Evolutionary conservation across 257 asterid species (phyloP), one percentile per base, ranked within the genome.

Genomic region (Apocynum venetum): DNA sequence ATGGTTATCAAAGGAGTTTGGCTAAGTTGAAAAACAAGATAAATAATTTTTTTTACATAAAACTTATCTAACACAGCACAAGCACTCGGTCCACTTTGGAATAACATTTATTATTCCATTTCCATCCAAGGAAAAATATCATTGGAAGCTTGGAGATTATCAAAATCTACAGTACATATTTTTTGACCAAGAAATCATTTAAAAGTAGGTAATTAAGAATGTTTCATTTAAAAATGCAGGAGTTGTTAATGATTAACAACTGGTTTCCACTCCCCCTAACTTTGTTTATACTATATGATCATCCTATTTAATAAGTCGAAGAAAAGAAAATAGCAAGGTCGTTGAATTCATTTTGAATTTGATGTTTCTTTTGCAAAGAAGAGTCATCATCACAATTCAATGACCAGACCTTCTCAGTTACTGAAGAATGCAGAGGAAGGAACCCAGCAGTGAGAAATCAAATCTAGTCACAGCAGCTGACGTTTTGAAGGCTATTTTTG

Each of bases 201-300:
- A 56, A 17, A 56, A 56, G 4, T 19, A 19, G n/a, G 31, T 2
- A 55, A 55, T 55, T 19, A 13, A 46, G 13, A 59, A 59, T 59
- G 38, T n/a, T 59, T 59, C n/a, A 59, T 59, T 20, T 7, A 59
- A 8, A 59, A 59, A 59, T n/a, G 38, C 38, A 59, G 2, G 65
- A 56, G 9, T n/a, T 13, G 20, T n/a, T 51, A 66, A 67, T 47
- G 63, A 67, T 7, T 61, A 9, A 69, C 80, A 69, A 69, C 80
- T 77, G 80, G 69, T 69, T 35, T n/a, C 80, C 76, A 69, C 70
- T 49, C 53, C 48, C 40, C 2, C 3, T 59, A n/a, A 3, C 8
- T 36, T 60, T 4, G 3, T 36, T 25, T 60, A 60, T 25, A 6
- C 13, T 25, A 59, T 57, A 20, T 59, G 13, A 19, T 59, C 38